These are phyloP conservation scores for Dendrobium huoshanense DNA, from an alignment of 106 monocot genomes.

Conservation along the genomic window DNA sequence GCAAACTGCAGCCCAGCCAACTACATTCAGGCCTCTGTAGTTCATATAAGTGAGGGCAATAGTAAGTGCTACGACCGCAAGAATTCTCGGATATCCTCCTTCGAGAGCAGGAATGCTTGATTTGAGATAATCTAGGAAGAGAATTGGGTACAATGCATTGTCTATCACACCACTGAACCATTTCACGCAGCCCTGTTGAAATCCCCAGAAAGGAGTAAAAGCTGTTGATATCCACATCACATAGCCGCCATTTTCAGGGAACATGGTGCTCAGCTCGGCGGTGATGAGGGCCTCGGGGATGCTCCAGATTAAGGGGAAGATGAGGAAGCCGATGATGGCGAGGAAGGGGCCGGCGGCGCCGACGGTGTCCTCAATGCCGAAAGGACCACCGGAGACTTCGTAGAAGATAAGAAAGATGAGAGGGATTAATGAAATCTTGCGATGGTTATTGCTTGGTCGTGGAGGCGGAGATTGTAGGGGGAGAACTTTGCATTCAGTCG, in stretches of 20 bases:
- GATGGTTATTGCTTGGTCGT: neutral
- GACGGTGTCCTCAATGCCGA: constrained; percentile 34
- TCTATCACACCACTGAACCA: constrained; percentile 51
- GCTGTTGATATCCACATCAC: constrained; percentile 45
- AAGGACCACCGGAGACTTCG: constrained; percentile 33
- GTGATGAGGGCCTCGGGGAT: constrained; percentile 51
- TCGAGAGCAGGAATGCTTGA: constrained; percentile 28
- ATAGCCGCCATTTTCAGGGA: constrained; percentile 43
- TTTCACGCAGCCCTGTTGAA: constrained; percentile 44
- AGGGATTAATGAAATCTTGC: constrained; percentile 27
- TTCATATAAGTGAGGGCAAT: constrained; percentile 36
- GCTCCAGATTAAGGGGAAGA: constrained; percentile 48
- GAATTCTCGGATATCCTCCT: constrained; percentile 25
- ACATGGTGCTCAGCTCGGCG: constrained; percentile 47
- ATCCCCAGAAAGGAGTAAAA: constrained; percentile 36
- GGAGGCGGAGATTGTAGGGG: no score
- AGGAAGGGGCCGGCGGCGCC: constrained; percentile 33
- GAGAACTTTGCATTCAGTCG: no score
- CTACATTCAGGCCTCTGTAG: constrained; percentile 39
- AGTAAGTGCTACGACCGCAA: constrained; percentile 26
- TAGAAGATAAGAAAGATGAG: constrained; percentile 36
- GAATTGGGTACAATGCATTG: constrained; percentile 41
- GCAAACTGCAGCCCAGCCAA: constrained; percentile 39
- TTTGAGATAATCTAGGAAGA: constrained; percentile 48
- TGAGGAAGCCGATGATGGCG: constrained; percentile 33